These are phyloP conservation scores for Arabidopsis suecica DNA, from an alignment of 345 rosid genomes.

Conservation along the genomic window DNA sequence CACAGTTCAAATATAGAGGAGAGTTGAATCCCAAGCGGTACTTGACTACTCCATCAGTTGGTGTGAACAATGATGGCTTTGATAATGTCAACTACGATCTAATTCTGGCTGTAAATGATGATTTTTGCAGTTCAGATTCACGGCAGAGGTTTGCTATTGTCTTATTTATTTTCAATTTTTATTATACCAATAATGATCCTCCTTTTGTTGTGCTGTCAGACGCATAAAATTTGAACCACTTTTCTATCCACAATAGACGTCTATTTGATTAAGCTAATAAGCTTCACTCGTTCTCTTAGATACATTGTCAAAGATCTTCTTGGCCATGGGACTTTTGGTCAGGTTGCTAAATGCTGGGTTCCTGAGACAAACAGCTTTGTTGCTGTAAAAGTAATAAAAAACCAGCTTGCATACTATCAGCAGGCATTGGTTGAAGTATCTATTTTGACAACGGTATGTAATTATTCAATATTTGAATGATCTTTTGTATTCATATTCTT, in stretches of 20 bases:
- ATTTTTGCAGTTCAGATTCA: conserved; percentile 70
- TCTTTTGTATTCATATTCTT: conserved; percentile 31
- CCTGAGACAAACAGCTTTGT: conserved; percentile 70
- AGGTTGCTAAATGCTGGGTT: conserved; percentile 98
- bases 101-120: conserved; percentile 79
- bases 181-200: conserved; percentile 3
- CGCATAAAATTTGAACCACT: conserved; percentile 22
- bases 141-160: conserved; percentile 74
- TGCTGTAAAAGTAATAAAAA: conserved; percentile 97
- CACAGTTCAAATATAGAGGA: conserved; percentile 87
- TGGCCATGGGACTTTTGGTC: conserved; percentile 99
- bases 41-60: conserved; percentile 92
- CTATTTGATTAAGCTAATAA: conserved; percentile 34
- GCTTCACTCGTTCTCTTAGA: conserved; percentile 56
- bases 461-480: conserved; percentile 32
- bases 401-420: conserved; percentile 97
- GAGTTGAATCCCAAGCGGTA: conserved; percentile 94
- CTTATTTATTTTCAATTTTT: conserved; percentile 19
- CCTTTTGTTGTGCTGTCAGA: conserved; percentile 32
- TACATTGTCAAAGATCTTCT: conserved; percentile 97
- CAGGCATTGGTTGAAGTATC: conserved; percentile 99
- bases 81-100: conserved; percentile 97
- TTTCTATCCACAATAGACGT: conserved; percentile 1
- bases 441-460: conserved; percentile 82
- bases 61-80: conserved; percentile 90